These are phyloP conservation scores for Xylaria scruposa DNA, from an alignment of 495 filamentous ascomycete genomes.

Conservation along the genomic window DNA sequence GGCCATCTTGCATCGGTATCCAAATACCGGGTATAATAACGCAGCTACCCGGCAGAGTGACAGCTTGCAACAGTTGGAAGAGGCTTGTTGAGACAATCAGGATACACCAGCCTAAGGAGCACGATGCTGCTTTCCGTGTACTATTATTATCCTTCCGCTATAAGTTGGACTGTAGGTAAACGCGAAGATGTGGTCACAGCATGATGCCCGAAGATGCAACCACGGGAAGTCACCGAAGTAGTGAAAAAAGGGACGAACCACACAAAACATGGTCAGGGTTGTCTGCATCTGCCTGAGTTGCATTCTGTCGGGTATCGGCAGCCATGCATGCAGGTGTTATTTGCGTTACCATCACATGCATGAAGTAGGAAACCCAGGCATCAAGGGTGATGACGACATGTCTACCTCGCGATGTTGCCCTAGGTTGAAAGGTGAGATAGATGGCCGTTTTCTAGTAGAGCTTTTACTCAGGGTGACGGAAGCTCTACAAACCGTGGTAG, in stretches of 20 bases:
- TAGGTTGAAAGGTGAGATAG: not conserved
- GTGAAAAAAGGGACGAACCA: not conserved
- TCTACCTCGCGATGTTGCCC: not conserved
- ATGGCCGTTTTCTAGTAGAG: not conserved
- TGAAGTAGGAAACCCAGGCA: conserved; percentile 1
- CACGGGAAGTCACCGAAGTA: conserved; percentile 8
- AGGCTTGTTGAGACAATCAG: not conserved
- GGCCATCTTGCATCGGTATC: conserved; percentile 15
- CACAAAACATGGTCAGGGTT: conserved; percentile 24
- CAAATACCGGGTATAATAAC: conserved; percentile 26
- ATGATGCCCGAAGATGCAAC: conserved; percentile 15
- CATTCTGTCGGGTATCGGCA: conserved; percentile 19
- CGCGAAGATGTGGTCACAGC: not conserved
- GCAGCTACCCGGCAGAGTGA: not conserved
- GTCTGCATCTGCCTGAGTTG: conserved; percentile 24
- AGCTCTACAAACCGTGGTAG: not conserved
- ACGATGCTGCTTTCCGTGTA: not conserved
- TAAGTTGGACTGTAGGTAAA: not conserved
- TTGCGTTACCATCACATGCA: conserved; percentile 27
- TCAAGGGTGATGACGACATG: conserved; percentile 17
- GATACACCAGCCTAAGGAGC: not conserved
- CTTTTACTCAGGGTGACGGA: not conserved
- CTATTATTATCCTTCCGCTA: not conserved
- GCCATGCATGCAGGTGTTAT: conserved; percentile 25
- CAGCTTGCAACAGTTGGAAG: not conserved